phyloP scores from a whole-genome alignment of 371 early-diverging fungal species.

The Syncephalis fuscata region DNA sequence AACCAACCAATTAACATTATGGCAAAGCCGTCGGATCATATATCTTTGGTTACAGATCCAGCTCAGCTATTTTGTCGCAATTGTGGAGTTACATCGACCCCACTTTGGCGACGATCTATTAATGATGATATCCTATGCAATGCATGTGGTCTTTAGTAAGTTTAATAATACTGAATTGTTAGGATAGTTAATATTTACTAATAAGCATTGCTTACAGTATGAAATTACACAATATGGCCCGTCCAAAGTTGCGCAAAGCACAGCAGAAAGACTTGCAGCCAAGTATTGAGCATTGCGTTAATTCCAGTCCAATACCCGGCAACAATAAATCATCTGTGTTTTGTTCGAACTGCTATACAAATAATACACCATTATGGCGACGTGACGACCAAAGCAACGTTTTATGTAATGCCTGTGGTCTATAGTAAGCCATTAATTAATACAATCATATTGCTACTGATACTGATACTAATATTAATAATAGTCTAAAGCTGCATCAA shows the following conservation, averaged over 20 bases:
- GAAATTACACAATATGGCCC: slow-evolving; percentile 8
- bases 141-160: slow-evolving; percentile 93
- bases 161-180: no score
- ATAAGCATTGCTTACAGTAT: background rate
- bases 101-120: slow-evolving; percentile 87
- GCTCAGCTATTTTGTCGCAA: slow-evolving; percentile 36
- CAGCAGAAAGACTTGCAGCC: slow-evolving; percentile 6
- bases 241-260: slow-evolving; percentile 7
- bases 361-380: slow-evolving; percentile 90
- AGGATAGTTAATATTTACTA: no score
- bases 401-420: slow-evolving; percentile 93
- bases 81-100: slow-evolving; percentile 78
- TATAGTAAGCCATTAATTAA: slow-evolving; percentile 40
- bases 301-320: no score
- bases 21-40: background rate
- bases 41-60: background rate
- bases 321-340: background rate
- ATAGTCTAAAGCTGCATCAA: slow-evolving; percentile 60
- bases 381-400: slow-evolving; percentile 58
- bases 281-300: background rate
- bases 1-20: no score
- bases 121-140: slow-evolving; percentile 80
- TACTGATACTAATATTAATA: background rate
- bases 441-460: background rate
- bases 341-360: slow-evolving; percentile 80